Conservation (phyloP, 2,329 filamentous ascomycete species). For the Paracoccidioides brasiliensis region DNA sequence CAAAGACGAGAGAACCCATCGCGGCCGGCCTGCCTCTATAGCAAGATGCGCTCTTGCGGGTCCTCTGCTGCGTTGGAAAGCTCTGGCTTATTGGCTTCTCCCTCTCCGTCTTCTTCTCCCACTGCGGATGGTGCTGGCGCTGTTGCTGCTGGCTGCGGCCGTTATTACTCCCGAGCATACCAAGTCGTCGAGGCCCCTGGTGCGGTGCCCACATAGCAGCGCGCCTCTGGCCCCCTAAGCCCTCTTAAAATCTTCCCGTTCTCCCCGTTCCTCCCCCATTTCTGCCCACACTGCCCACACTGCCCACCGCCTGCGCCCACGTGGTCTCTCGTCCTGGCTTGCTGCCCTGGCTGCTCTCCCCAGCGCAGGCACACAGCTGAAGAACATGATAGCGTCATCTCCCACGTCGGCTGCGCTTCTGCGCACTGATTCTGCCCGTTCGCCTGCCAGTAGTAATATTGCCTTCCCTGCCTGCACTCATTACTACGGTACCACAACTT, state of each 20-base stretch:
- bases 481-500: conserved; percentile 7
- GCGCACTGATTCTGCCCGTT: conserved; percentile 16
- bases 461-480: conserved; percentile 1
- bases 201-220: background rate
- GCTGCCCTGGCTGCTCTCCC: no score
- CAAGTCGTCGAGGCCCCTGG: background rate
- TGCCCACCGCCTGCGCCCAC: conserved; percentile 9
- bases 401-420: conserved; percentile 27
- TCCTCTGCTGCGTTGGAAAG: conserved; percentile 15
- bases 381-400: conserved; percentile 28
- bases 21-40: background rate
- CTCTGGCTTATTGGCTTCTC: conserved; percentile 10
- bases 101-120: background rate
- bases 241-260: no score
- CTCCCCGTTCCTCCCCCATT: no score
- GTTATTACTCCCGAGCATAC: background rate
- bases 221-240: background rate
- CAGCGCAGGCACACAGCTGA: no score
- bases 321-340: conserved; percentile 7
- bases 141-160: background rate
- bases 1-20: conserved; percentile 1
- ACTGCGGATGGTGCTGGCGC: background rate
- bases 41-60: conserved; percentile 11
- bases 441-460: conserved; percentile 12
- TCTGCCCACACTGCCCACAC: background rate